Conservation (phyloP, 805 yeast species). For the Yarrowia deformans region DNA sequence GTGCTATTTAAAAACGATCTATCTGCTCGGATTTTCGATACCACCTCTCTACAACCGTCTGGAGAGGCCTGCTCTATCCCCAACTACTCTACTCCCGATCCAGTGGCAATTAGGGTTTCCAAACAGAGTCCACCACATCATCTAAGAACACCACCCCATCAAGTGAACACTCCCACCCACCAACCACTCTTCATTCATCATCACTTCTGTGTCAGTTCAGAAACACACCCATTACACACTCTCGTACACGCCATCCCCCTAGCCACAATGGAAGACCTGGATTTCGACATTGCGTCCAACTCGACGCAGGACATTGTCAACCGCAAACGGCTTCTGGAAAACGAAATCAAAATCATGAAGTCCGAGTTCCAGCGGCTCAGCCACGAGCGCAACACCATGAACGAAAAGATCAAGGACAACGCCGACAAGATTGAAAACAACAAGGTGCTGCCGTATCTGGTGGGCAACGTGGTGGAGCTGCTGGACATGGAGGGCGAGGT, state of each 20-base stretch:
- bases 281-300: conserved; percentile 78
- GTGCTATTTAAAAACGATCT: not conserved
- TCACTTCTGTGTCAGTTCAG: not conserved
- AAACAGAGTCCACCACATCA: not conserved
- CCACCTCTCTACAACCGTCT: not conserved
- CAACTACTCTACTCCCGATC: too few relatives aligned
- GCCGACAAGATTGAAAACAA: conserved; percentile 95
- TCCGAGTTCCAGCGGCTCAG: conserved; percentile 88
- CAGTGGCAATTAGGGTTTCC: conserved; percentile 7
- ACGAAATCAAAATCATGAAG: conserved; percentile 93
- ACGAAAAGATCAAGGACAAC: conserved; percentile 92
- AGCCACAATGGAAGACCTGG: conserved; percentile 60
- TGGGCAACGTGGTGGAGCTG: conserved; percentile 94
- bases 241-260: not conserved
- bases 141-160: not conserved
- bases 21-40: not conserved
- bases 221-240: not conserved
- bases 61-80: too few relatives aligned
- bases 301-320: conserved; percentile 84
- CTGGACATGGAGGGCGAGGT: conserved; percentile 83
- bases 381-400: conserved; percentile 93
- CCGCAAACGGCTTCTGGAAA: conserved; percentile 86
- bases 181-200: too few relatives aligned
- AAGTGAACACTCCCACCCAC: too few relatives aligned
- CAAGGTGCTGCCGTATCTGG: conserved; percentile 93